Evolutionary conservation across 805 yeast genomes (phyloP), one percentile per base, ranked within the genome.

Genomic region (Barnettozyma populi): DNA sequence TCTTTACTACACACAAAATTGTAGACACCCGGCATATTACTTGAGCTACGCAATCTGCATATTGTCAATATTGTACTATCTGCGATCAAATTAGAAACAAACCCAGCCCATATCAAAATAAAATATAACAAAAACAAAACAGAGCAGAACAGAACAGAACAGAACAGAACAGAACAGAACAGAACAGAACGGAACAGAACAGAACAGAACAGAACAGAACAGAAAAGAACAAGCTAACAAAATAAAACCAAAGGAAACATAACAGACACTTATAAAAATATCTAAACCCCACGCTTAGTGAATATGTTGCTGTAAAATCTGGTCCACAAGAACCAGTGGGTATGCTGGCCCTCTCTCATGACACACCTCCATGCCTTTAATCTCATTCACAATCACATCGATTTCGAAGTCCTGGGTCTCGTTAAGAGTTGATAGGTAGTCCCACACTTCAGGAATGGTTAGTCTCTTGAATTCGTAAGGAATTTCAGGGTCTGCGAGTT

Each of bases 391-490:
- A 3, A 87, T 76, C 34, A 63, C 67, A n/a, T 71, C 65, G 38
- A 85, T 68, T 59, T 85, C 85, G 36, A 85, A 57, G 8, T 74
- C 74, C 20, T 65, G 59, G 31, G 78, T 51, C 36, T 53, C 76
- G 44, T 75, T 72, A n/a, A 70, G 65, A 37, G 70, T 72, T 47
- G 73, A 78, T 41, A 89, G 64, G 60, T 84, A 84, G 61, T 88
- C 92, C 96, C 96, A 89, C 2, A 86, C 82, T 2, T 92, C 94
- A 18, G 86, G 80, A 0, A 86, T 70, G 0, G 90, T 87, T 50
- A 87, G 66, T 38, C 86, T 70, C 57, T 76, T 74, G 27, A 67
- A 63, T 10, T 48, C 52, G 35, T 54, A 52, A 18, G 56, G 54
- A 16, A 53, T 53, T 16, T 52, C 66, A 54, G 51, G 54, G 43